Evolutionary conservation across 768 basidiomycete genomes (phyloP).

Genomic region (Boletellus sp.): DNA sequence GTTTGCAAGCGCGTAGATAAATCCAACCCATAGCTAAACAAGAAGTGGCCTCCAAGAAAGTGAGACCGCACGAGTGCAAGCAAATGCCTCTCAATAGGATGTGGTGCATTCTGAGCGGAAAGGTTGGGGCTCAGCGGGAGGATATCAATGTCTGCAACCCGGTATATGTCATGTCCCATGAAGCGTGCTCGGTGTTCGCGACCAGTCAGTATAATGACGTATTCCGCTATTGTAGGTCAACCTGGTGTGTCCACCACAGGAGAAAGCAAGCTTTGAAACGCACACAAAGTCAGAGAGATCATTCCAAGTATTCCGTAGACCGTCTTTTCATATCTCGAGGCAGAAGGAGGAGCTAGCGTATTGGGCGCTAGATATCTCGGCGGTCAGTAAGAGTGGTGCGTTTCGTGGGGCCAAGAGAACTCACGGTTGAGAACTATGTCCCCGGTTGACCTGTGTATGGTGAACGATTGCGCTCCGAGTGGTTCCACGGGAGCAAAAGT

Average conservation of each 20-base stretch:
- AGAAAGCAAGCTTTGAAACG: constrained; percentile 24
- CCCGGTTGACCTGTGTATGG: constrained; percentile 70
- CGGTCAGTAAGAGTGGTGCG: neutral
- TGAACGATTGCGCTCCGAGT: constrained; percentile 59
- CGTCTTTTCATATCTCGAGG: constrained; percentile 58
- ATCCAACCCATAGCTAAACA: constrained; percentile 91
- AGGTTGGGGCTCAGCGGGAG: constrained; percentile 78
- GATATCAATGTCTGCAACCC: constrained; percentile 86
- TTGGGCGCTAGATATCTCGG: constrained; percentile 43
- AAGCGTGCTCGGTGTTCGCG: constrained; percentile 75
- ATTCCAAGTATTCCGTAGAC: constrained; percentile 76
- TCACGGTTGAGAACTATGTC: constrained; percentile 69
- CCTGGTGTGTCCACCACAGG: neutral
- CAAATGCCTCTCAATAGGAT: constrained; percentile 85
- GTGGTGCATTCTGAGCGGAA: constrained; percentile 63
- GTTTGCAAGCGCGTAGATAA: constrained; percentile 83
- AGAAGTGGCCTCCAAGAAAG: constrained; percentile 71
- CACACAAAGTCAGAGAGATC: constrained; percentile 74
- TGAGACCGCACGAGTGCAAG: constrained; percentile 85
- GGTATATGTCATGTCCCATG: constrained; percentile 83
- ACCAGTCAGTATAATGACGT: constrained; percentile 83
- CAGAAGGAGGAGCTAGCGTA: constrained; percentile 47
- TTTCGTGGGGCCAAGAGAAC: constrained; percentile 17
- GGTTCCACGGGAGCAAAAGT: constrained; percentile 70
- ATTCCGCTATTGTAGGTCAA: constrained; percentile 65